Evolutionary conservation across 495 filamentous ascomycete genomes (phyloP).

Genomic region (Elasticomyces elasticus): DNA sequence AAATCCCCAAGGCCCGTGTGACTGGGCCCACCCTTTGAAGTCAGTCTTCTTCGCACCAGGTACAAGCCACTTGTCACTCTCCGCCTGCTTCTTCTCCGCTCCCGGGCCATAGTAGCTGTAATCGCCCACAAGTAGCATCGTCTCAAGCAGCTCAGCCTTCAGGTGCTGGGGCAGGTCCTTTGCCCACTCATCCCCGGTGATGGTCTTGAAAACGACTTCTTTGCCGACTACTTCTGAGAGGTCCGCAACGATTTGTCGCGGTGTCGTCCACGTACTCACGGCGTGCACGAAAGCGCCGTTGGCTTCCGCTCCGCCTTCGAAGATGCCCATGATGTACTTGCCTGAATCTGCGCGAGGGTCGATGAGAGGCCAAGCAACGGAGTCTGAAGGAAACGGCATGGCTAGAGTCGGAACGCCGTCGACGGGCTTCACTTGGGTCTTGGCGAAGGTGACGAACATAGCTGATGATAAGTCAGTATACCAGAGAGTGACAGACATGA

Average conservation of each 20-base stretch:
- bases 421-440: background rate
- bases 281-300: slow-evolving; percentile 17
- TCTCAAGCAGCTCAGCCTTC: slow-evolving; percentile 16
- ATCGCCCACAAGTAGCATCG: slow-evolving; percentile 10
- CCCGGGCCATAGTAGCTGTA: slow-evolving; percentile 20
- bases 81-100: slow-evolving; percentile 15
- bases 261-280: slow-evolving; percentile 15
- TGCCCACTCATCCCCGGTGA: background rate
- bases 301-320: slow-evolving; percentile 16
- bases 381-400: slow-evolving; percentile 14
- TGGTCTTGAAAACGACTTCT: slow-evolving; percentile 12
- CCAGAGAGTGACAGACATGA: background rate
- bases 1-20: slow-evolving; percentile 18
- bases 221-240: slow-evolving; percentile 8
- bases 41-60: slow-evolving; percentile 2
- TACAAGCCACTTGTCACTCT: slow-evolving; percentile 18
- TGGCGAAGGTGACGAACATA: slow-evolving; percentile 3
- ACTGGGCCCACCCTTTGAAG: slow-evolving; percentile 8
- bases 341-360: slow-evolving; percentile 7
- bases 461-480: background rate
- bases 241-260: slow-evolving; percentile 11
- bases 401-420: slow-evolving; percentile 5
- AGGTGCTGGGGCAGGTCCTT: slow-evolving; percentile 6
- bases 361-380: slow-evolving; percentile 13
- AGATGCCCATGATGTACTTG: slow-evolving; percentile 20